Evolutionary conservation across 2,329 filamentous ascomycete species (phyloP).

Genomic region (Clarireedia homoeocarpa): DNA sequence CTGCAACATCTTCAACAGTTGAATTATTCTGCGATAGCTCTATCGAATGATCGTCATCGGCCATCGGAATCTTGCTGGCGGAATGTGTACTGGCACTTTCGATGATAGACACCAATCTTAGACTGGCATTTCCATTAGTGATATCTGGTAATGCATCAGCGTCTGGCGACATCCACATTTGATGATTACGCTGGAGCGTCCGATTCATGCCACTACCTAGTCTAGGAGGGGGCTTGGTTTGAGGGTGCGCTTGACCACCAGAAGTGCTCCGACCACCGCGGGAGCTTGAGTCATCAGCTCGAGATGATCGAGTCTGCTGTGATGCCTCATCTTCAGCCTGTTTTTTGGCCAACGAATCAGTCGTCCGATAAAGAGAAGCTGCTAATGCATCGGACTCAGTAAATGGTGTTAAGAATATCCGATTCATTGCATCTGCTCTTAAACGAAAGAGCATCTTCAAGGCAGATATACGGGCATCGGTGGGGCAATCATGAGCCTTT

Average conservation of each 20-base stretch:
- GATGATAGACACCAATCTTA: slow-evolving; percentile 23
- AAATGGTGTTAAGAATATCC: slow-evolving; percentile 62
- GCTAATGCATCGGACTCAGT: slow-evolving; percentile 70
- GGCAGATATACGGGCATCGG: slow-evolving; percentile 63
- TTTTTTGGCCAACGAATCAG: slow-evolving; percentile 40
- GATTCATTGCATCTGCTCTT: slow-evolving; percentile 72
- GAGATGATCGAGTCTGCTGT: slow-evolving; percentile 30
- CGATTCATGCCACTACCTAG: slow-evolving; percentile 22
- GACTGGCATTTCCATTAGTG: slow-evolving; percentile 29
- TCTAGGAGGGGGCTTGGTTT: slow-evolving; percentile 32
- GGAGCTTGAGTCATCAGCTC: slow-evolving; percentile 30
- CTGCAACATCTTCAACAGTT: background rate
- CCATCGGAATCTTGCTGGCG: background rate
- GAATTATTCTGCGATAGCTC: background rate
- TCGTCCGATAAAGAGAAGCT: slow-evolving; percentile 58
- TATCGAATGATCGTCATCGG: background rate
- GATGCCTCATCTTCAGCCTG: slow-evolving; percentile 34
- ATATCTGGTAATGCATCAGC: slow-evolving; percentile 43
- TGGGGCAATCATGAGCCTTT: slow-evolving; percentile 49
- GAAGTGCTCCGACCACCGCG: slow-evolving; percentile 29
- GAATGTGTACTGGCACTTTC: background rate
- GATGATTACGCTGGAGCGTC: slow-evolving; percentile 36
- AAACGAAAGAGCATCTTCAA: slow-evolving; percentile 77
- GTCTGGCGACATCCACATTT: slow-evolving; percentile 53
- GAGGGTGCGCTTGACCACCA: slow-evolving; percentile 22